phyloP scores from a whole-genome alignment of 345 rosid species.

The Acer saccharum region DNA sequence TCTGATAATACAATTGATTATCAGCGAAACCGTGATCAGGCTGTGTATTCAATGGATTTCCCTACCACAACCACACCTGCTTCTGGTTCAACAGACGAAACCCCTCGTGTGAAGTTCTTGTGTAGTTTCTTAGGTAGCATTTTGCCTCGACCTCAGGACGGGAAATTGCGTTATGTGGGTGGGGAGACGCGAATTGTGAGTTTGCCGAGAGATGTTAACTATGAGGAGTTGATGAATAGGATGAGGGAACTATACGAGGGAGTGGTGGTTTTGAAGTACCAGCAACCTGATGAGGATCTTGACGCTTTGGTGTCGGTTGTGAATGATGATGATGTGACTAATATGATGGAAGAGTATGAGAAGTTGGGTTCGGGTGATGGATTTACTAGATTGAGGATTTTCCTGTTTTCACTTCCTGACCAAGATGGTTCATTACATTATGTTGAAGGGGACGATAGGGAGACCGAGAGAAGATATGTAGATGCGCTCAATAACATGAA shows the following conservation, averaged over 20 bases:
- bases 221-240: conserved; percentile 77
- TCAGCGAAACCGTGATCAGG: conserved; percentile 25
- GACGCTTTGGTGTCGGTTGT: conserved; percentile 96
- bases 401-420: conserved; percentile 73
- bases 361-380: conserved; percentile 90
- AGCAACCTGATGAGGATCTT: conserved; percentile 99
- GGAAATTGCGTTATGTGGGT: conserved; percentile 87
- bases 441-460: conserved; percentile 81
- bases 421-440: conserved; percentile 62
- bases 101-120: conserved; percentile 72
- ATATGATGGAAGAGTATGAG: conserved; percentile 99
- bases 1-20: conserved; percentile 20
- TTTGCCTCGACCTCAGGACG: conserved; percentile 97
- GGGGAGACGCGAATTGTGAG: conserved; percentile 94
- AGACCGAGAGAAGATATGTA: conserved; percentile 88
- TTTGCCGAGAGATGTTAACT: conserved; percentile 64
- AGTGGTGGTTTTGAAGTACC: conserved; percentile 77
- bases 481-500: conserved; percentile 89
- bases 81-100: conserved; percentile 61
- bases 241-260: conserved; percentile 90
- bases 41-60: conserved; percentile 50
- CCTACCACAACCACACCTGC: conserved; percentile 38
- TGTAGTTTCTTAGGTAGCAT: conserved; percentile 94
- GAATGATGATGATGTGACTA: conserved; percentile 88
- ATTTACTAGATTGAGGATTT: conserved; percentile 92